Percentiles rank a stretch among this genome's conserved stretches.
phyloP scores from a whole-genome alignment of 1,284 basidiomycete species.

The Athelia sp. region DNA sequence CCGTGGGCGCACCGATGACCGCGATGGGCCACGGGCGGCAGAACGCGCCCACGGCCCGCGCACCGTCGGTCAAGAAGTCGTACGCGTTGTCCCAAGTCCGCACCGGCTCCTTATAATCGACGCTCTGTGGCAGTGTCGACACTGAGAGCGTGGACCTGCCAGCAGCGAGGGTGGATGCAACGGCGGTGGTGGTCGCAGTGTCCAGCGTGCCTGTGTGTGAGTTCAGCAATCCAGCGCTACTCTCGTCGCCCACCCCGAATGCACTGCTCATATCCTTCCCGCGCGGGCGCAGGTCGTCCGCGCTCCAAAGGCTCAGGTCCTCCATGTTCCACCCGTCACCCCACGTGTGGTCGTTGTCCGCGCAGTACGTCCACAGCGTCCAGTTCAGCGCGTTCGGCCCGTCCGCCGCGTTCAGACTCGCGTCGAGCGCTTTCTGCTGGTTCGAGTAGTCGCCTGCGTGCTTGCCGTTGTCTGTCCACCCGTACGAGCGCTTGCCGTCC shows the following conservation, averaged over 20 bases:
- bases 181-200: too few species aligned
- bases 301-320: constrained; percentile 87
- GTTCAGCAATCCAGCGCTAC: not conserved
- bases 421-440: constrained; percentile 88
- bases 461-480: constrained; percentile 74
- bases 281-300: constrained; percentile 48
- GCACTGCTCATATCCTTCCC: not conserved
- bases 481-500: constrained; percentile 81
- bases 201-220: not conserved
- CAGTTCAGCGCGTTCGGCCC: constrained; percentile 80
- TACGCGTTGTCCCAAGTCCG: constrained; percentile 40
- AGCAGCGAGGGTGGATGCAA: not conserved
- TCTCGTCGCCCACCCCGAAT: not conserved
- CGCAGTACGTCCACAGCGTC: constrained; percentile 90
- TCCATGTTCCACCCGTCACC: constrained; percentile 97
- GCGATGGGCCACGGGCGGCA: constrained; percentile 77
- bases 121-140: too few species aligned
- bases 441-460: constrained; percentile 74
- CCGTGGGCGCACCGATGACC: constrained; percentile 61
- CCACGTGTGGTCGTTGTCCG: constrained; percentile 79
- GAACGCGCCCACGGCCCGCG: constrained; percentile 49
- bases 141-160: too few species aligned
- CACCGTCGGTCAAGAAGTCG: constrained; percentile 61
- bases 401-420: constrained; percentile 86
- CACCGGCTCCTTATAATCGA: too few species aligned